A percentile compares a stretch with the other conserved stretches of the same genome.
These are phyloP conservation scores for Gloeopeniophorella convolvens DNA, from an alignment of 768 basidiomycete species.

Conservation along the genomic window DNA sequence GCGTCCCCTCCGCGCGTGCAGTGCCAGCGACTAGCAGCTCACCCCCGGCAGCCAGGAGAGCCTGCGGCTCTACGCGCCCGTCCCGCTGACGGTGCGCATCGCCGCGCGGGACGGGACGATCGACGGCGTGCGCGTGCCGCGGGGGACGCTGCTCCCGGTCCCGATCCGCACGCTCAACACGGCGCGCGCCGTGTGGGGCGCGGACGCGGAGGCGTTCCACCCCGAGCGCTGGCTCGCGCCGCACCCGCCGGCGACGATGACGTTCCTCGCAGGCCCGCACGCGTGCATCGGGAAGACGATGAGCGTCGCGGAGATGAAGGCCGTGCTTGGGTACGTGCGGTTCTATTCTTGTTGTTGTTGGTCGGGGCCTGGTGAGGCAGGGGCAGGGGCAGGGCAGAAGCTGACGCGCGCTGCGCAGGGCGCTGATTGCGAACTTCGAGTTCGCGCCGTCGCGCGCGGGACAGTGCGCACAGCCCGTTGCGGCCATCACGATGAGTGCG, in stretches of 20 bases:
- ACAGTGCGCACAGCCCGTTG: constrained; percentile 35
- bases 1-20: no score
- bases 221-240: constrained; percentile 43
- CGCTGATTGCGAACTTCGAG: constrained; percentile 37
- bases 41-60: no score
- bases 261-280: constrained; percentile 42
- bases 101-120: constrained; percentile 21
- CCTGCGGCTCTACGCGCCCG: constrained; percentile 20
- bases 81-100: constrained; percentile 17
- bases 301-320: constrained; percentile 44
- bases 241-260: constrained; percentile 32
- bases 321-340: constrained; percentile 26
- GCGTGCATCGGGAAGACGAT: constrained; percentile 44
- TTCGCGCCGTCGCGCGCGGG: constrained; percentile 40
- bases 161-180: constrained; percentile 48
- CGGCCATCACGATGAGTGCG: constrained; percentile 45
- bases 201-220: constrained; percentile 45
- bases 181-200: constrained; percentile 44
- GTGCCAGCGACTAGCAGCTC: no score
- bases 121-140: constrained; percentile 37
- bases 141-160: constrained; percentile 38
- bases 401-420: constrained; percentile 22
- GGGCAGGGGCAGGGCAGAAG: no score
- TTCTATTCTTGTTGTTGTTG: constrained; percentile 1
- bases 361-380: no score